These are phyloP conservation scores for Grosmannia clavigera DNA, from an alignment of 2,329 filamentous ascomycete species.

Conservation along the genomic window DNA sequence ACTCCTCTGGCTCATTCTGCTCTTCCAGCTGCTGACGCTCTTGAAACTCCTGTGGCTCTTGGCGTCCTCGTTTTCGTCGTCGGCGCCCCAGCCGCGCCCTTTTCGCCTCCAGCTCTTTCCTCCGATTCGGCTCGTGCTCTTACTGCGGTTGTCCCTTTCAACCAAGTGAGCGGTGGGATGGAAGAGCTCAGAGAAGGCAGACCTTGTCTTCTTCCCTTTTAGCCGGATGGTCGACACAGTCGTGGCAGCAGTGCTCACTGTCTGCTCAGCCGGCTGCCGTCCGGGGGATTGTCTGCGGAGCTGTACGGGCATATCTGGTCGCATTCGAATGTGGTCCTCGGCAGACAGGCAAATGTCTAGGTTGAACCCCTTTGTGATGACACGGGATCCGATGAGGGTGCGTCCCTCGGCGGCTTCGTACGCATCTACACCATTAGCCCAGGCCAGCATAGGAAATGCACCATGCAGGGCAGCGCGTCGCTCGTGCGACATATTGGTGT, in stretches of 20 bases:
- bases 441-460: slow-evolving; percentile 12
- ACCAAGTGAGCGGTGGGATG: background rate
- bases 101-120: background rate
- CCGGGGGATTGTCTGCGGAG: background rate
- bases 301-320: slow-evolving; percentile 7
- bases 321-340: slow-evolving; percentile 11
- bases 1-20: background rate
- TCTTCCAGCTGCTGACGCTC: background rate
- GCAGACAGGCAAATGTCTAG: slow-evolving; percentile 8
- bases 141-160: background rate
- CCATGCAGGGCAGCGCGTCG: slow-evolving; percentile 10
- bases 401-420: slow-evolving; percentile 8
- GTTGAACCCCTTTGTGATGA: background rate
- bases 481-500: background rate
- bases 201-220: background rate
- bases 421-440: slow-evolving; percentile 10
- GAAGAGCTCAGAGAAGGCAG: background rate
- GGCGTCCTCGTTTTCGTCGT: background rate
- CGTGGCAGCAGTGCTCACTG: background rate
- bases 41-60: background rate
- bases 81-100: background rate
- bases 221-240: background rate
- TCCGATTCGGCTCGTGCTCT: background rate
- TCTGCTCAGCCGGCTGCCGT: background rate
- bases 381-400: slow-evolving; percentile 6